Percentiles rank a stretch among this genome's conserved stretches.
Conservation (phyloP, 169 alveolate genomes). For the Eimeria maxima region DNA sequence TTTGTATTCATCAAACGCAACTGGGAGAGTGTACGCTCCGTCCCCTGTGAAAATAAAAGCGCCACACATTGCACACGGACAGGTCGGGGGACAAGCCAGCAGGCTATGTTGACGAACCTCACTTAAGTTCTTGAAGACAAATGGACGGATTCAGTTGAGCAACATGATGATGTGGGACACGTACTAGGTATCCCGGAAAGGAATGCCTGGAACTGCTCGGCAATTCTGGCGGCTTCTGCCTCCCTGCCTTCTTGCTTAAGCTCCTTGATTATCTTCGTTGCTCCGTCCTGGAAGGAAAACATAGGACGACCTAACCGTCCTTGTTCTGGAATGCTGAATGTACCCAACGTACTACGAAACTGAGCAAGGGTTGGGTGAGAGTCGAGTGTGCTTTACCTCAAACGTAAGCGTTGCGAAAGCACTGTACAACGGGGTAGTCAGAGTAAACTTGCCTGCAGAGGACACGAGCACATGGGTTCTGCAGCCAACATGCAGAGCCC, state of each 20-base stretch:
- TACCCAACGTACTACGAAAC: background rate
- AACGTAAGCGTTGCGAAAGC: background rate
- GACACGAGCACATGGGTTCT: background rate
- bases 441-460: conserved; percentile 2
- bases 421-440: background rate
- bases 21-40: background rate
- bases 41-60: background rate
- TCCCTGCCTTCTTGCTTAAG: background rate
- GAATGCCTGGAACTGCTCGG: background rate
- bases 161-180: background rate
- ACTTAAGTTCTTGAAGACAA: background rate
- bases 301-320: no score
- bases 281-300: background rate
- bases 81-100: background rate
- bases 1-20: background rate
- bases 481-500: background rate
- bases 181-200: background rate
- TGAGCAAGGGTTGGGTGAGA: background rate
- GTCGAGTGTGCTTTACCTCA: background rate
- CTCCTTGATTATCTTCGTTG: background rate
- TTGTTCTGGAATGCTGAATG: background rate
- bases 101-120: background rate
- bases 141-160: background rate
- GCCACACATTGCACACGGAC: background rate
- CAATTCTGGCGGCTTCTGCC: background rate